Percentiles rank a stretch among this genome's conserved stretches.
phyloP scores from a whole-genome alignment of 768 basidiomycete species.

The Suillus alpinus region DNA sequence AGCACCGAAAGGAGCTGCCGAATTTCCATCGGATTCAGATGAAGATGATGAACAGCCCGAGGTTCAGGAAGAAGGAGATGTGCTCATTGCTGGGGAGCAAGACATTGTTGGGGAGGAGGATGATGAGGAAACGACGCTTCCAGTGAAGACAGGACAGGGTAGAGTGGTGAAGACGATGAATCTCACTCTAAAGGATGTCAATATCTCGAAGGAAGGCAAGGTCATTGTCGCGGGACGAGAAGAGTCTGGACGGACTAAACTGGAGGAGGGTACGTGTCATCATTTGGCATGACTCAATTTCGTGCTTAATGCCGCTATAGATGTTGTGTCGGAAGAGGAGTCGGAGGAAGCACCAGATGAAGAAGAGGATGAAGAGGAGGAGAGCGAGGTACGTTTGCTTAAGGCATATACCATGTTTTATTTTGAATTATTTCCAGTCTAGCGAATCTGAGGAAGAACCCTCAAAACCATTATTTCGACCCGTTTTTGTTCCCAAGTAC shows the following conservation, averaged over 20 bases:
- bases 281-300: conserved; percentile 9
- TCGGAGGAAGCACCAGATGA: conserved; percentile 41
- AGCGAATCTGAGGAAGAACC: conserved; percentile 84
- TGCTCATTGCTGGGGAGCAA: conserved; percentile 57
- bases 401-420: conserved; percentile 6
- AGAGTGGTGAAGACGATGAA: conserved; percentile 57
- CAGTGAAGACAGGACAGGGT: conserved; percentile 32
- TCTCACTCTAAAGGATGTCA: conserved; percentile 74
- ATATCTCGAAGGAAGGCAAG: conserved; percentile 75
- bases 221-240: conserved; percentile 77
- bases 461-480: conserved; percentile 77
- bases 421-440: conserved; percentile 46
- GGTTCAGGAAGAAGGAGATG: conserved; percentile 53
- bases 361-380: conserved; percentile 31
- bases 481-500: conserved; percentile 94
- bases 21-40: conserved; percentile 63
- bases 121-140: conserved; percentile 45
- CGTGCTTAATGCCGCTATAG: conserved; percentile 14
- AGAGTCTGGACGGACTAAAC: conserved; percentile 71
- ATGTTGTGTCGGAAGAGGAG: conserved; percentile 32
- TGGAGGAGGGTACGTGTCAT: conserved; percentile 48
- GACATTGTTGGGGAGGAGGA: conserved; percentile 45
- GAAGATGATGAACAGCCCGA: conserved; percentile 42
- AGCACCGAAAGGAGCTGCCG: conserved; percentile 70
- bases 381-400: conserved; percentile 39